Evolutionary conservation across 305 asterid genomes (phyloP).

Genomic region (Ilex paraguariensis): DNA sequence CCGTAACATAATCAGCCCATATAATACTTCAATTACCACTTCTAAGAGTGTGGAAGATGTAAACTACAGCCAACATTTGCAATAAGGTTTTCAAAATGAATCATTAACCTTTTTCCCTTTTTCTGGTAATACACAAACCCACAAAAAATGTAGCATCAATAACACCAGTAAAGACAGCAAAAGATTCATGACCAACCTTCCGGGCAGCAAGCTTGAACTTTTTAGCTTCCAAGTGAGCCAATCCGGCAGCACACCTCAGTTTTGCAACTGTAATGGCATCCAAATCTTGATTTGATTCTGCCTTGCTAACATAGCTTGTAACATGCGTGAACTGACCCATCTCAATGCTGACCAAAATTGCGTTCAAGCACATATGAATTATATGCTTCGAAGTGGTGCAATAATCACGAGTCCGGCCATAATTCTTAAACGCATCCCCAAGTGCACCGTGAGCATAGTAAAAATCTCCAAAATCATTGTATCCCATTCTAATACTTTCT

Average conservation of each 20-base stretch:
- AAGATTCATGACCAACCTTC: slow-evolving; percentile 50
- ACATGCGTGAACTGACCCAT: slow-evolving; percentile 97
- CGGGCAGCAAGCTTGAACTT: slow-evolving; percentile 95
- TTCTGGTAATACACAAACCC: background rate
- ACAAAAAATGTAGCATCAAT: background rate
- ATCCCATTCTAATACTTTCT: slow-evolving; percentile 98
- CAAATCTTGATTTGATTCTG: slow-evolving; percentile 78
- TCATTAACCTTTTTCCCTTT: background rate
- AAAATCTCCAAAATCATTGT: slow-evolving; percentile 94
- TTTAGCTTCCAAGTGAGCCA: slow-evolving; percentile 74
- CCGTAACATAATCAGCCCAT: too few species aligned
- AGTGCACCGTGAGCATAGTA: slow-evolving; percentile 81
- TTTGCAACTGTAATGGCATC: slow-evolving; percentile 66
- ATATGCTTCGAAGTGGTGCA: slow-evolving; percentile 91
- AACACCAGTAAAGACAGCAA: background rate
- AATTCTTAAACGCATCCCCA: slow-evolving; percentile 86
- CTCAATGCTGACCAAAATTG: slow-evolving; percentile 90
- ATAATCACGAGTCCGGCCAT: slow-evolving; percentile 90
- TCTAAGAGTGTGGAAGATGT: background rate
- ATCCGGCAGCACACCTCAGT: slow-evolving; percentile 84
- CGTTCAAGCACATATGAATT: slow-evolving; percentile 82
- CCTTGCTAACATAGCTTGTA: slow-evolving; percentile 79
- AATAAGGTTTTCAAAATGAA: background rate
- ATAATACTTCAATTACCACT: background rate
- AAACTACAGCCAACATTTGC: background rate